phyloP scores from a whole-genome alignment of 257 asterid genomes.

The Jaltomata sinuosa region DNA sequence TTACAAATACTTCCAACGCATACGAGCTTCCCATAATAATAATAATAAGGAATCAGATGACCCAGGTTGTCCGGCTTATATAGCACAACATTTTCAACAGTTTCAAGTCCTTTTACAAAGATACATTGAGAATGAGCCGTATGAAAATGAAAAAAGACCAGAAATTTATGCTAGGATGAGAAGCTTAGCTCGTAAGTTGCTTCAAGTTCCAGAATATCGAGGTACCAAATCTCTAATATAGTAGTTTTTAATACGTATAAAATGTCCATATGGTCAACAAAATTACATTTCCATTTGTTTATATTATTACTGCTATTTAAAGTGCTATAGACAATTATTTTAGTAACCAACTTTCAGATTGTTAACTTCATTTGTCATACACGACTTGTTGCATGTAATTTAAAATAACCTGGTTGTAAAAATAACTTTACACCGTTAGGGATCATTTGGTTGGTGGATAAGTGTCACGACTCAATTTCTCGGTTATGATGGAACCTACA shows the following conservation, averaged over 20 bases:
- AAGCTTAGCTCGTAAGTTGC: constrained; percentile 63
- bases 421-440: no score
- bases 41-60: constrained; percentile 28
- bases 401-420: not conserved
- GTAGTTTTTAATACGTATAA: not conserved
- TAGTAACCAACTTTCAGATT: not conserved
- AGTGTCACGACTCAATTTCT: no score
- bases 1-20: constrained; percentile 56
- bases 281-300: not conserved
- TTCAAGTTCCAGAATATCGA: constrained; percentile 84
- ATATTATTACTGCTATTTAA: not conserved
- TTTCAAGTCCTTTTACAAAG: constrained; percentile 73
- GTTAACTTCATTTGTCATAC: not conserved
- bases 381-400: not conserved
- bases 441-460: no score
- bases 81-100: constrained; percentile 83
- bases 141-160: constrained; percentile 68
- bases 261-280: not conserved
- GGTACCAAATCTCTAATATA: constrained; percentile 25
- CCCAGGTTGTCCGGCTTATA: constrained; percentile 75
- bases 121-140: constrained; percentile 79
- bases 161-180: constrained; percentile 73
- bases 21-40: constrained; percentile 35
- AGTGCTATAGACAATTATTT: not conserved
- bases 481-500: no score